Evolutionary conservation across 345 rosid genomes (phyloP).

Genomic region (Moringa oleifera): DNA sequence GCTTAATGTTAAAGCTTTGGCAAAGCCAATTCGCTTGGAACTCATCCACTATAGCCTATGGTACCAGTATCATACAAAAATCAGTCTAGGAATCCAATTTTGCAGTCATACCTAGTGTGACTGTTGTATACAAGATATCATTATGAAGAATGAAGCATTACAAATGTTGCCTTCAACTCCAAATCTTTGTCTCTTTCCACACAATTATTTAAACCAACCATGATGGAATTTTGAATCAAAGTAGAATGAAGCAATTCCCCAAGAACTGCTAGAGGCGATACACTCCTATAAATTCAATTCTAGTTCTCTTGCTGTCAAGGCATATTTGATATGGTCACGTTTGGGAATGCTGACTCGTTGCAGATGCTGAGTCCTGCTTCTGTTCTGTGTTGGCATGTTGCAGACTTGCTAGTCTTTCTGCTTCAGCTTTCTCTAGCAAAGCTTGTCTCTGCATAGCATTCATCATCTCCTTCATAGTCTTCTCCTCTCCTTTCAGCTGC

Average conservation of each 20-base stretch:
- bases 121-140: no score
- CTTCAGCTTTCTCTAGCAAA: slow-evolving; percentile 51
- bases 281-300: not conserved
- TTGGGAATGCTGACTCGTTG: slow-evolving; percentile 19
- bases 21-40: no score
- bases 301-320: not conserved
- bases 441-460: slow-evolving; percentile 54
- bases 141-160: no score
- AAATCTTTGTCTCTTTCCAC: not conserved
- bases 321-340: slow-evolving; percentile 2
- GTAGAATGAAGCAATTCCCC: no score
- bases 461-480: slow-evolving; percentile 65
- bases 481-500: slow-evolving; percentile 87
- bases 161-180: no score
- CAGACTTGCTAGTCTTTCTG: slow-evolving; percentile 32
- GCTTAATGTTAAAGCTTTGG: no score
- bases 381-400: slow-evolving; percentile 15
- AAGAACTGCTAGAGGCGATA: not conserved
- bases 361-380: slow-evolving; percentile 20
- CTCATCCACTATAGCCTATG: no score
- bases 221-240: no score
- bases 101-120: no score
- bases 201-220: slow-evolving; percentile 3
- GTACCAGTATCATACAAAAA: no score
- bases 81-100: no score